These are phyloP conservation scores for Nicotiana tabacum DNA, from an alignment of 257 asterid species.

Conservation along the genomic window DNA sequence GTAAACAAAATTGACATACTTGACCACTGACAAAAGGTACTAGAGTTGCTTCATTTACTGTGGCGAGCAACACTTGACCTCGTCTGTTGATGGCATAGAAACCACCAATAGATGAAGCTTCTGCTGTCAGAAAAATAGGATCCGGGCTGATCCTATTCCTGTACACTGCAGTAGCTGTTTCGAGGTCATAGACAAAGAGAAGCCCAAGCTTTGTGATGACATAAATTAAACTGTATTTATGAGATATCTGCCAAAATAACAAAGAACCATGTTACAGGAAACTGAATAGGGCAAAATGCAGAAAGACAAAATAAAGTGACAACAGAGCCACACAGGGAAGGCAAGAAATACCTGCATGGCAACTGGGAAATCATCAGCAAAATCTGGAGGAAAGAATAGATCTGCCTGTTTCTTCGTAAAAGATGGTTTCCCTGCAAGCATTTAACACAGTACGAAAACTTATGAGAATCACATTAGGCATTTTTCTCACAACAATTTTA, in stretches of 20 bases:
- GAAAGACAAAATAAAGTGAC: background rate
- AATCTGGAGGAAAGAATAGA: conserved; percentile 97
- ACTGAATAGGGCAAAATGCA: background rate
- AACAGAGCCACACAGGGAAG: conserved; percentile 3
- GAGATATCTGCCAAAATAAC: conserved; percentile 70
- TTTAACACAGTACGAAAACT: background rate
- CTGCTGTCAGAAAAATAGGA: conserved; percentile 90
- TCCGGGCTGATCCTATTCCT: conserved; percentile 99
- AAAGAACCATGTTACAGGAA: conserved; percentile 10
- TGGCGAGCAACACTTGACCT: conserved; percentile 96
- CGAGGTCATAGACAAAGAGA: conserved; percentile 95
- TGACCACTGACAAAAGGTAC: conserved; percentile 97
- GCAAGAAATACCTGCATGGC: conserved; percentile 84
- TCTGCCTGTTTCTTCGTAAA: conserved; percentile 97
- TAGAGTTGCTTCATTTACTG: conserved; percentile 87
- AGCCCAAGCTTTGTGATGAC: conserved; percentile 99
- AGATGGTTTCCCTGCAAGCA: conserved; percentile 73
- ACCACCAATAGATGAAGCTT: conserved; percentile 92
- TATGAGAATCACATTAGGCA: conserved; percentile 7
- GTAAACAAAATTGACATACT: conserved; percentile 39
- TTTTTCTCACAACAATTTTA: conserved; percentile 4
- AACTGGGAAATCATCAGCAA: conserved; percentile 95
- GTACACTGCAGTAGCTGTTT: conserved; percentile 91
- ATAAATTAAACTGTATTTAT: conserved; percentile 81
- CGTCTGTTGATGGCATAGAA: conserved; percentile 95